These are phyloP conservation scores for Turritis glabra DNA, from an alignment of 345 rosid genomes.

Conservation along the genomic window DNA sequence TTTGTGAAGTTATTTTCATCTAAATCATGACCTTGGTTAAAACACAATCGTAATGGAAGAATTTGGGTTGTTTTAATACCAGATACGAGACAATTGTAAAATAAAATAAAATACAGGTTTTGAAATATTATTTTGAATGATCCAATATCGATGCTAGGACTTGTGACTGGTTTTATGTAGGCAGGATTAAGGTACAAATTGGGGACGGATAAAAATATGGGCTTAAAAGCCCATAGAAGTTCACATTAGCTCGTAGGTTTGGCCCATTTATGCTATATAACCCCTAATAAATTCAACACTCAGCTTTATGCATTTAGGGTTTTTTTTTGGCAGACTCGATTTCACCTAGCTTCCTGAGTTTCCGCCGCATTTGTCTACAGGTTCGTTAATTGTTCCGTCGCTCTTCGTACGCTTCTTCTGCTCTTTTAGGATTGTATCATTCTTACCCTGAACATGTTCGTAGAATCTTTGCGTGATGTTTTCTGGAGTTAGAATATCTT, in stretches of 20 bases:
- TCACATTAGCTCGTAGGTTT: background rate
- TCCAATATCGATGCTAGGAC: background rate
- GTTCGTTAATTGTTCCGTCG: conserved; percentile 12
- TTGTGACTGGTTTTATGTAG: no score
- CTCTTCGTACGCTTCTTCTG: background rate
- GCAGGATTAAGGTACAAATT: background rate
- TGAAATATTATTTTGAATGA: no score
- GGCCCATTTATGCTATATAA: conserved; percentile 26
- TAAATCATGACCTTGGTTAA: background rate
- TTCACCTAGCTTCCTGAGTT: background rate
- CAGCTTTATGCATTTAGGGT: background rate
- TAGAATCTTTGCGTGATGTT: background rate
- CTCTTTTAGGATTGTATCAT: background rate
- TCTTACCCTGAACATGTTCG: background rate
- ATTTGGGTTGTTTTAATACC: no score
- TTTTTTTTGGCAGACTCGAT: conserved; percentile 11
- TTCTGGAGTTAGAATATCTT: background rate
- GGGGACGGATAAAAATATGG: background rate
- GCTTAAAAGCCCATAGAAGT: background rate
- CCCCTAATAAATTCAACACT: background rate
- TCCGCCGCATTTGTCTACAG: conserved; percentile 35
- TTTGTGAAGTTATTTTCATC: background rate
- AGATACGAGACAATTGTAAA: background rate
- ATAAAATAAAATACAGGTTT: background rate
- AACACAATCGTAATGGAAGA: no score